phyloP scores from a whole-genome alignment of 345 rosid genomes.

The Populus simonii region DNA sequence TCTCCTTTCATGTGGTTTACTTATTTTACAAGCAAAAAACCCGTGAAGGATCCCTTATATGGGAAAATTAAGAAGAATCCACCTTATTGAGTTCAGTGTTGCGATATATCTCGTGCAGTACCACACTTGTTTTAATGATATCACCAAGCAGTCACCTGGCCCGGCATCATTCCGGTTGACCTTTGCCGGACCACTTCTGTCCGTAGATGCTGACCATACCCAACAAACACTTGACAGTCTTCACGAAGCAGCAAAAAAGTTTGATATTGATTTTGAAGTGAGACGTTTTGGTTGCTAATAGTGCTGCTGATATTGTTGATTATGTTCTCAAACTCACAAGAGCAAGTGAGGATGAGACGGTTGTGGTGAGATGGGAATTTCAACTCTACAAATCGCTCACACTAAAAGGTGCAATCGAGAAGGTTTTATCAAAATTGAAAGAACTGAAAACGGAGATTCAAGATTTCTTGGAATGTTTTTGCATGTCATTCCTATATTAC shows the following conservation, averaged over 20 bases:
- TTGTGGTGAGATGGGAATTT: slow-evolving; percentile 74
- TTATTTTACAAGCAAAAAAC: background rate
- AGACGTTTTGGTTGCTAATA: slow-evolving; percentile 53
- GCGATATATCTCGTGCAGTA: no score
- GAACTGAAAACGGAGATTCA: slow-evolving; percentile 58
- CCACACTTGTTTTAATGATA: background rate
- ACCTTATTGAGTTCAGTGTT: no score
- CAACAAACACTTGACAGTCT: background rate
- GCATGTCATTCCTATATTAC: slow-evolving; percentile 68
- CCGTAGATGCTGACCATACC: background rate
- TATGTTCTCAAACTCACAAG: slow-evolving; percentile 58
- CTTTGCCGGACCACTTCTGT: background rate
- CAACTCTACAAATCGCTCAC: slow-evolving; percentile 66
- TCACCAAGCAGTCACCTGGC: background rate
- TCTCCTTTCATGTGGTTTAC: slow-evolving; percentile 50
- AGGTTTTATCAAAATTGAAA: slow-evolving; percentile 56
- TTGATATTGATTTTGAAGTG: background rate
- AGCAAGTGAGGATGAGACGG: slow-evolving; percentile 52
- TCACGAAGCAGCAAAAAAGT: background rate
- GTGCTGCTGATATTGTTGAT: slow-evolving; percentile 67
- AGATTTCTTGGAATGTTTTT: slow-evolving; percentile 66
- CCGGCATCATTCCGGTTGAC: background rate
- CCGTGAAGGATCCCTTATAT: background rate
- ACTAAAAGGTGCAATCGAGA: slow-evolving; percentile 36
- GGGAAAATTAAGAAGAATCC: no score